phyloP scores from a whole-genome alignment of 192 early-diverging fungal genomes.

The Podila verticillata region DNA sequence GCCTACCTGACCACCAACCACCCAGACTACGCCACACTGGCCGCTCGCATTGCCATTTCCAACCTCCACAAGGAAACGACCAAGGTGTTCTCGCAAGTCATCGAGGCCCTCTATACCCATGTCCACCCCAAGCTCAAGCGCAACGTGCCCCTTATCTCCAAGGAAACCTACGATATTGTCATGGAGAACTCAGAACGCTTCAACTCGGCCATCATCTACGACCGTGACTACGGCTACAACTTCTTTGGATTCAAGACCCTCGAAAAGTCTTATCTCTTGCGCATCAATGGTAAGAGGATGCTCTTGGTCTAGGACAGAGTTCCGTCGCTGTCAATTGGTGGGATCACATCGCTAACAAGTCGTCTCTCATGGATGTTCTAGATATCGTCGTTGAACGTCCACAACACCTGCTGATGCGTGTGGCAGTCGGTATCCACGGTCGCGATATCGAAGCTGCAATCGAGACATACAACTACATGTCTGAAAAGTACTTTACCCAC shows the following conservation, averaged over 20 bases:
- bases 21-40: slow-evolving; percentile 95
- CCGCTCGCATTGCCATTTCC: slow-evolving; percentile 95
- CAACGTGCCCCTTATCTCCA: slow-evolving; percentile 87
- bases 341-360: background rate
- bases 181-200: slow-evolving; percentile 77
- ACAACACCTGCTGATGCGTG: slow-evolving; percentile 98
- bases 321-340: too few relatives aligned
- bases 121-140: slow-evolving; percentile 86
- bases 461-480: slow-evolving; percentile 93
- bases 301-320: background rate
- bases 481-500: slow-evolving; percentile 95
- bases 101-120: slow-evolving; percentile 86
- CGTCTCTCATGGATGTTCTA: background rate
- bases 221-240: slow-evolving; percentile 96
- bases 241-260: slow-evolving; percentile 99
- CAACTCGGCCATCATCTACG: slow-evolving; percentile 90
- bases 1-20: slow-evolving; percentile 90
- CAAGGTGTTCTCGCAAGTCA: slow-evolving; percentile 79
- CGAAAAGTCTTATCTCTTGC: slow-evolving; percentile 91
- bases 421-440: slow-evolving; percentile 96
- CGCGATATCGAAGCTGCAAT: slow-evolving; percentile 87
- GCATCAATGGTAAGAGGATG: slow-evolving; percentile 71
- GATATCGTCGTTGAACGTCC: slow-evolving; percentile 85
- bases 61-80: slow-evolving; percentile 91
- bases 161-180: slow-evolving; percentile 74